Evolutionary conservation across 2,329 filamentous ascomycete species (phyloP).

Genomic region (Fusarium papillatum): DNA sequence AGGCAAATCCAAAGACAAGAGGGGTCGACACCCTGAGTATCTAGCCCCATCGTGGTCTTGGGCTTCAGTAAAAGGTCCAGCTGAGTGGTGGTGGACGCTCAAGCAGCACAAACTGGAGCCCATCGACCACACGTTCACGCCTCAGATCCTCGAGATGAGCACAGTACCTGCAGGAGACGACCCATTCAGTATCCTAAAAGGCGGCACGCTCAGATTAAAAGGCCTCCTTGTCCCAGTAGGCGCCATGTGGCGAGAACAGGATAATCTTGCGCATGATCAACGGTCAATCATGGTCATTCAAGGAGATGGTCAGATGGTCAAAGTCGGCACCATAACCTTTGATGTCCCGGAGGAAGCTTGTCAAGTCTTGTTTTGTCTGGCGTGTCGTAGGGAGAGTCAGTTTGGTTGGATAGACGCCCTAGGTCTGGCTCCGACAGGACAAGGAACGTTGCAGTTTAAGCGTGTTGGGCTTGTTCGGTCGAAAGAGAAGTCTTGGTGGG

Average conservation of each 20-base stretch:
- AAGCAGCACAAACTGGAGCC: neutral
- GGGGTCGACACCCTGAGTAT: neutral
- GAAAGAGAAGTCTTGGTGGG: slow-evolving; percentile 1
- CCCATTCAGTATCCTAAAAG: neutral
- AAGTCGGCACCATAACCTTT: neutral
- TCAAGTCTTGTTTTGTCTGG: neutral
- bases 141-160: neutral
- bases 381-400: neutral
- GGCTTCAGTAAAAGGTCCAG: slow-evolving; percentile 2
- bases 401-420: slow-evolving; percentile 1
- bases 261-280: neutral
- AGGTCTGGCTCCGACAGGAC: neutral
- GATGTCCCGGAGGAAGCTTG: neutral
- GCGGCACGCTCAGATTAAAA: neutral
- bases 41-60: slow-evolving; percentile 12
- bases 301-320: neutral
- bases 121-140: neutral
- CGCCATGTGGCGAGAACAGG: neutral
- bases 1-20: neutral
- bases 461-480: neutral
- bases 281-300: neutral
- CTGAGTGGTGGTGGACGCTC: neutral
- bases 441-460: neutral
- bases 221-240: neutral
- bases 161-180: neutral